Evolutionary conservation across 139 green algal genomes (phyloP), one percentile per base, ranked within the genome.

Genomic region (Chlamydomonas sp.): DNA sequence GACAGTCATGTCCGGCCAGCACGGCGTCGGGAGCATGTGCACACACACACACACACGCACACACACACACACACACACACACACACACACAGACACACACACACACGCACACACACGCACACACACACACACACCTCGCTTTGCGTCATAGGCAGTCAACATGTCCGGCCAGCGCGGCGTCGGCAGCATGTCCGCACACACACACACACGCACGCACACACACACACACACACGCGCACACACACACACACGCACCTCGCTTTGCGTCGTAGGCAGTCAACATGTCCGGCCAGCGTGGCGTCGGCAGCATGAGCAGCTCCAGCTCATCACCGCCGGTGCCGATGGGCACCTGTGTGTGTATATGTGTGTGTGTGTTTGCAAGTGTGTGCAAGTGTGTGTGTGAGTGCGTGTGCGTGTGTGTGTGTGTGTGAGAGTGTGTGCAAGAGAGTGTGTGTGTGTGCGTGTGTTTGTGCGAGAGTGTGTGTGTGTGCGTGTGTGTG

Each of bases 201-300:
- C 43, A 54, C 20, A 54, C 43, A 54, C 20, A 54, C 43, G 20
- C 43, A 26, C 43, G 43, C 43, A 54, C 13, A 54, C 43, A 54
- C 43, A 54, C 64, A 63, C 20, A 20, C 43, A 54, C 20, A 54
- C 43, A 54, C 43, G 20, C 43, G 43, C 43, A 54, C 43, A 54
- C 43, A 54, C 20, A 54, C 43, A 54, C 43, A 54, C 43, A 54
- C 43, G 20, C 13, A 71, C 29, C 35, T n/a, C n/a, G n/a, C n/a
- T n/a, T n/a, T 28, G 59, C 6, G 33, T 66, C 20, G 20, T 66
- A 66, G 33, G 33, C 59, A 5, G 43, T 39, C 10, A 66, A 22
- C 59, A 66, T 66, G 26, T 66, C 59, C 8, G 59, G 59, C 59
- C 59, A 66, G 5, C 59, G 39, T 37, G 59, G 59, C 5, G 59